These are phyloP conservation scores for Grosmannia serpens DNA, from an alignment of 2,329 filamentous ascomycete species.

Conservation along the genomic window DNA sequence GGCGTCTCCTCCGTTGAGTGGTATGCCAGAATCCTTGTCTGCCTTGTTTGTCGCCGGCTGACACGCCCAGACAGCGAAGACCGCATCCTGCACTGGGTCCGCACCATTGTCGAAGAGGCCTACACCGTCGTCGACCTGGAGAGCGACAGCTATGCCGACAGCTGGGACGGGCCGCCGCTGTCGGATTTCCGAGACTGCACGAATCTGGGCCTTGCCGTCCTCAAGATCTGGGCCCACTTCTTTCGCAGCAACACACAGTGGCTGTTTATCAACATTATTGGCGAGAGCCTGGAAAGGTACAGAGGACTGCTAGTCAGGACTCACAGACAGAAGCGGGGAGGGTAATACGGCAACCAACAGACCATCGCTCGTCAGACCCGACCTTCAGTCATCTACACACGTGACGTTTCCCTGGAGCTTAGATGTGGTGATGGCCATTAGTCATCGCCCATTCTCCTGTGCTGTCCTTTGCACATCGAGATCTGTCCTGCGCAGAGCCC, in stretches of 20 bases:
- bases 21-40: neutral
- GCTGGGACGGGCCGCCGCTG: constrained; percentile 13
- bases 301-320: constrained; percentile 15
- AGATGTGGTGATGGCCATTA: no score
- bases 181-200: constrained; percentile 14
- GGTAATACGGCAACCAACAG: no score
- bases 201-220: constrained; percentile 25
- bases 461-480: no score
- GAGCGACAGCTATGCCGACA: constrained; percentile 2
- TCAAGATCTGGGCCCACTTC: constrained; percentile 34
- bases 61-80: constrained; percentile 24
- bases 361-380: no score
- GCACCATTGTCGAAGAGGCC: constrained; percentile 33
- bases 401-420: no score
- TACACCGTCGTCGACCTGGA: constrained; percentile 25
- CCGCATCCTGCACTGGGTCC: constrained; percentile 33
- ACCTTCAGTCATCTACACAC: no score
- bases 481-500: no score
- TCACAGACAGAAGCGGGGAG: neutral
- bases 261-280: constrained; percentile 35
- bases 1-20: neutral
- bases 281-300: constrained; percentile 26
- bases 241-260: constrained; percentile 36
- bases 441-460: no score
- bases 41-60: constrained; percentile 16